Percentiles rank a stretch among this genome's conserved stretches.
These are phyloP conservation scores for Protomyces pachydermus DNA, from an alignment of 1,139 yeast genomes.

Conservation along the genomic window DNA sequence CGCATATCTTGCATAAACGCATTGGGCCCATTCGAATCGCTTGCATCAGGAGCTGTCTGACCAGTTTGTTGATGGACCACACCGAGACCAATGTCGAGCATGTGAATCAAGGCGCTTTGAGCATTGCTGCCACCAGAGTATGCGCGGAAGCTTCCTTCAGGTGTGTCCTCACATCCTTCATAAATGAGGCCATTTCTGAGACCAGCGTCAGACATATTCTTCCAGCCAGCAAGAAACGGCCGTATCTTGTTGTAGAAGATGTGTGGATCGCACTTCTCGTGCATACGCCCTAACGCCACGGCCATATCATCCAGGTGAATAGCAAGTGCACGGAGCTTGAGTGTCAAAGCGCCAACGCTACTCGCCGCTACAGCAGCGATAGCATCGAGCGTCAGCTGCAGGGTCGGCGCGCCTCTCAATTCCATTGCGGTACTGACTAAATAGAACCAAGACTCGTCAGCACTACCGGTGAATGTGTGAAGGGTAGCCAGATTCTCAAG, in stretches of 20 bases:
- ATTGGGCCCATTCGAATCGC: slow-evolving; percentile 38
- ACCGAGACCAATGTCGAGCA: slow-evolving; percentile 68
- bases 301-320: slow-evolving; percentile 71
- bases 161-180: slow-evolving; percentile 43
- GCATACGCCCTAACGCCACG: slow-evolving; percentile 73
- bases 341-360: slow-evolving; percentile 42
- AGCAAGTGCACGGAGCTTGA: slow-evolving; percentile 59
- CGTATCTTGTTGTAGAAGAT: slow-evolving; percentile 78
- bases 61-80: slow-evolving; percentile 71
- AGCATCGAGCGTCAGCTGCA: slow-evolving; percentile 58
- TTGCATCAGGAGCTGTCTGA: slow-evolving; percentile 40
- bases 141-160: slow-evolving; percentile 46
- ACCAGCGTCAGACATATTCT: slow-evolving; percentile 83
- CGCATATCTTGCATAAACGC: slow-evolving; percentile 81
- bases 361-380: slow-evolving; percentile 49
- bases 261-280: slow-evolving; percentile 93
- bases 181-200: slow-evolving; percentile 47
- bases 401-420: slow-evolving; percentile 65
- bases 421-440: slow-evolving; percentile 83
- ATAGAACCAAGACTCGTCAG: slow-evolving; percentile 92
- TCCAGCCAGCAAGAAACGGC: slow-evolving; percentile 93
- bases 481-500: slow-evolving; percentile 71
- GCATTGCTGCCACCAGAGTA: slow-evolving; percentile 93
- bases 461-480: slow-evolving; percentile 81
- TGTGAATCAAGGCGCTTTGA: slow-evolving; percentile 83